Base-by-base conservation (phyloP, 2,329 filamentous ascomycete species). In the Periconia sp. region DNA sequence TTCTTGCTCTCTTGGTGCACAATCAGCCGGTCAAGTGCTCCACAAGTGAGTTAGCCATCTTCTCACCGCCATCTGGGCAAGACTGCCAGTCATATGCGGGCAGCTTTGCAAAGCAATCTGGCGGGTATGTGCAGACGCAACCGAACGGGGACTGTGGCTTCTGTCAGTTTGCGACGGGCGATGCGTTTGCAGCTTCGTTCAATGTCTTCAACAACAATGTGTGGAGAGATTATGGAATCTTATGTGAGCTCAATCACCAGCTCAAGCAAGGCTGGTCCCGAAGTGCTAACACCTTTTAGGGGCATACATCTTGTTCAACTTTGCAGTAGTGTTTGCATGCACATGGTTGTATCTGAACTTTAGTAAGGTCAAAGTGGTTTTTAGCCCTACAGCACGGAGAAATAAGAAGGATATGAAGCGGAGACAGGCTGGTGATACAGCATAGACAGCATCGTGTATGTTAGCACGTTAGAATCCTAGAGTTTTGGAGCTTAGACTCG, bases 221-320 rank as follows among this genome's bases (percentile, higher is more conserved):
- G 33, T 88, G 85, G 86, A 70, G 84, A 9, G 72, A 87, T 45
- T 88, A 86, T 66, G 78, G 84, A 2, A 82, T 87, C 37, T 83
- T 86, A 52, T 82, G 77, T 50, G 41, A 43, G 40, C 43, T 19
- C 19, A 26, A 16, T 31, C 7, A 26, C n/a, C n/a, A n/a, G n/a
- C n/a, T n/a, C n/a, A n/a, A n/a, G n/a, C n/a, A n/a, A n/a, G n/a
- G n/a, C n/a, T n/a, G n/a, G n/a, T n/a, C n/a, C n/a, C n/a, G n/a
- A n/a, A n/a, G n/a, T 19, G 26, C 29, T 25, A 6, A 30, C n/a
- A 19, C 2, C 25, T 15, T 12, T 5, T n/a, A 40, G 37, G 24
- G 30, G 38, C 36, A 3, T 88, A 81, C 56, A 80, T 85, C 15
- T 61, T 78, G 1, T 88, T 87, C 59, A 88, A 89, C 49, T 87